These are phyloP conservation scores for Chrysosphaeria jannelii DNA, from an alignment of 2,329 filamentous ascomycete genomes.

Conservation along the genomic window DNA sequence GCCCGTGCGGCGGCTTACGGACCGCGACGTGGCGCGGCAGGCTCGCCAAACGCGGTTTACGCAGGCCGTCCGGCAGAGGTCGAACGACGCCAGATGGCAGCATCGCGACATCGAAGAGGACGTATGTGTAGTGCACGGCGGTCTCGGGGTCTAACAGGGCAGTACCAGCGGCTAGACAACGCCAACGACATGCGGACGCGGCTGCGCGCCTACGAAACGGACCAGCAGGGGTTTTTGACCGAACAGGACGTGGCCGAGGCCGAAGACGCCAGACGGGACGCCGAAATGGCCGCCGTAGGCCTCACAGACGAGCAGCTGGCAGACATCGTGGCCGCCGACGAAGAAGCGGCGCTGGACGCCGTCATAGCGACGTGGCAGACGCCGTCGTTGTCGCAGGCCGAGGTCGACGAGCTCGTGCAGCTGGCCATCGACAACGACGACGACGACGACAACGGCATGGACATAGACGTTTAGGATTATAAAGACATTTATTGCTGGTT, in stretches of 20 bases:
- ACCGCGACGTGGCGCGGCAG: slow-evolving; percentile 30
- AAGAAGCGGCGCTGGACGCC: slow-evolving; percentile 26
- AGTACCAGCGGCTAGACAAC: slow-evolving; percentile 14
- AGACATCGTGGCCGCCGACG: slow-evolving; percentile 18
- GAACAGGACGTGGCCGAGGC: slow-evolving; percentile 17
- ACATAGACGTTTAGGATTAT: too few species aligned
- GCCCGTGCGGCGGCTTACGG: slow-evolving; percentile 27
- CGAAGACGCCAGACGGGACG: slow-evolving; percentile 15
- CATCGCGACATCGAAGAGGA: slow-evolving; percentile 32
- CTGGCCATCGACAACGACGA: slow-evolving; percentile 32
- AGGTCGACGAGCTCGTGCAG: too few species aligned
- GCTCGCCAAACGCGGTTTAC: slow-evolving; percentile 37
- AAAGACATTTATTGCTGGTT: slow-evolving; percentile 22
- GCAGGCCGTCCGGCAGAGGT: slow-evolving; percentile 28
- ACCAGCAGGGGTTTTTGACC: slow-evolving; percentile 9
- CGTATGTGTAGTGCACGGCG: too few species aligned
- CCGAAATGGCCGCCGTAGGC: slow-evolving; percentile 5
- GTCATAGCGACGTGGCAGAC: slow-evolving; percentile 18
- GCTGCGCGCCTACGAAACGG: slow-evolving; percentile 9
- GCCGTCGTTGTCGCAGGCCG: background rate
- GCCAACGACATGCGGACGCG: slow-evolving; percentile 11
- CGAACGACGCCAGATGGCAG: slow-evolving; percentile 28
- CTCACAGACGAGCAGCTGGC: slow-evolving; percentile 19
- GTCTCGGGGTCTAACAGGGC: too few species aligned
- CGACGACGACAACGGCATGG: slow-evolving; percentile 13